Evolutionary conservation across 2,329 filamentous ascomycete genomes (phyloP).

Genomic region (Cadophora gregata): DNA sequence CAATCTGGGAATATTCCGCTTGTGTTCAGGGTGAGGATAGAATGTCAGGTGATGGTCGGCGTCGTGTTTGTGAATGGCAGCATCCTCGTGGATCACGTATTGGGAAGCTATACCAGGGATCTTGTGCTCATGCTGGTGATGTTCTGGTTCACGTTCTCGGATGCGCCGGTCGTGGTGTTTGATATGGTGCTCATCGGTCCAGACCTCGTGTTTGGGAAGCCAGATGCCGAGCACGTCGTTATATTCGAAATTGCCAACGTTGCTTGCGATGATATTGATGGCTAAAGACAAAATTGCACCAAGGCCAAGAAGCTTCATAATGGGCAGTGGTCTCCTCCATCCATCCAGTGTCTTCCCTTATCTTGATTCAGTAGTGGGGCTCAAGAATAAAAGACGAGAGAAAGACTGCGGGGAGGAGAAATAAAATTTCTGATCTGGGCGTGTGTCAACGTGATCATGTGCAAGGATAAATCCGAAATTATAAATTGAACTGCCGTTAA

Average conservation of each 20-base stretch:
- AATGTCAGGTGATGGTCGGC: slow-evolving; percentile 6
- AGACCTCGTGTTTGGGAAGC: slow-evolving; percentile 11
- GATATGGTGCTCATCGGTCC: slow-evolving; percentile 7
- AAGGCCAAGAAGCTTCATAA: neutral
- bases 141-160: neutral
- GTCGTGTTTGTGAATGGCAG: neutral
- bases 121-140: neutral
- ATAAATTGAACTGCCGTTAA: neutral
- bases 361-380: neutral
- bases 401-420: neutral
- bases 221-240: slow-evolving; percentile 10
- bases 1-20: slow-evolving; percentile 36
- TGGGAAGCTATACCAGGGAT: neutral
- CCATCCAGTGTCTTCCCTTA: neutral
- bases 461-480: neutral
- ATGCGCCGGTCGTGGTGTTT: neutral
- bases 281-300: neutral
- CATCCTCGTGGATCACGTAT: neutral
- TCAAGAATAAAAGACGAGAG: neutral
- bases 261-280: neutral
- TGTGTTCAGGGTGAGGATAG: neutral
- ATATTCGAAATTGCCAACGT: slow-evolving; percentile 6
- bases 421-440: slow-evolving; percentile 6
- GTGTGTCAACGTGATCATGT: neutral
- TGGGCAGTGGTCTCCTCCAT: neutral